Base-by-base conservation (phyloP, 2,329 filamentous ascomycete species). In the Sarocladiaceae sp. region DNA sequence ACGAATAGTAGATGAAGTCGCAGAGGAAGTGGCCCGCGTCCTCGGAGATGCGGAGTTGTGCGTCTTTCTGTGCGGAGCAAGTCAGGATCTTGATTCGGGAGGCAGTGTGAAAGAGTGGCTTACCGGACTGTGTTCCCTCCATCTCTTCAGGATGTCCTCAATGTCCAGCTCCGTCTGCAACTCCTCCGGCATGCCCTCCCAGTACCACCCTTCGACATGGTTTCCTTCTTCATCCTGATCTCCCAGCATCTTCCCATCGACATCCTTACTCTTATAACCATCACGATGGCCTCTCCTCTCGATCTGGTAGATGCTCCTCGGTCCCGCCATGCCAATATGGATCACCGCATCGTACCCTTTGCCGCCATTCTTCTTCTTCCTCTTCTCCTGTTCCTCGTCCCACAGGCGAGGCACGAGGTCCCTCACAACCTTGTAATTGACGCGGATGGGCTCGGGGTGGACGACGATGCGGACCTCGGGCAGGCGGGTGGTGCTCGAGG, bases 271-370 rank as follows among this genome's bases (percentile, higher is more conserved):
- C 15, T 66, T 64, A 63, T 94, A 95, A 3, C 83, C 83, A 53
- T 86, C 80, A 29, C 85, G 75, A 56, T 86, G 83, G 0, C 76
- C 87, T 27, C 76, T 69, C 10, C 76, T 73, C 66, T 95, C 88
- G 7, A 91, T 68, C 10, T 77, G 75, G 60, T 91, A 94, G 53
- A 78, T 62, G 12, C 79, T 54, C 61, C 73, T 53, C 66, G 77
- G 55, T 60, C 84, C 58, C 59, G 87, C 85, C 75, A 94, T 88
- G 50, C 88, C 88, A 43, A 94, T 84, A 61, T 94, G 88, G 3
- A 95, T 61, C 18, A 81, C 72, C 23, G 84, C 64, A 60, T 94
- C 84, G 44, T n/a, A 18, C n/a, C 16, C 23, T 5, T 16, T 11
- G 13, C 10, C 11, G 6, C 20, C 20, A 16, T 35, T 20, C 16